phyloP scores from a whole-genome alignment of 129 eudicot species.

The Helichrysum umbraculigerum region DNA sequence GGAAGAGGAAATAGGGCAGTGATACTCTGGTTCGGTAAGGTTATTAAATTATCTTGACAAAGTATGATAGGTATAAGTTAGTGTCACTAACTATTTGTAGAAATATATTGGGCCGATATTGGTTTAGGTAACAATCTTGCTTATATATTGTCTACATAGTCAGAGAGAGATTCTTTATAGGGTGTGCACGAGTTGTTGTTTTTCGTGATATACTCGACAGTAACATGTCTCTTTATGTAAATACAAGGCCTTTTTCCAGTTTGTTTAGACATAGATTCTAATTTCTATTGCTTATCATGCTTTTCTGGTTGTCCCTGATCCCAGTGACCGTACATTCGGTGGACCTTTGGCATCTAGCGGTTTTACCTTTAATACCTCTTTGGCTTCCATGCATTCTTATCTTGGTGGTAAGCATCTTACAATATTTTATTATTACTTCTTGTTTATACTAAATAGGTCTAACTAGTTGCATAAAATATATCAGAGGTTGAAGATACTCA shows the following conservation, averaged over 20 bases:
- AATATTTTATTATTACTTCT: neutral
- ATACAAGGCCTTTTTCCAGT: neutral
- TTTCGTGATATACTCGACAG: neutral
- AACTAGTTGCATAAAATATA: conserved; percentile 23
- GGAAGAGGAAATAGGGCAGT: neutral
- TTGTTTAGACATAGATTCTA: neutral
- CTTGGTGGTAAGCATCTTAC: conserved; percentile 73
- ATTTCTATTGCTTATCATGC: neutral
- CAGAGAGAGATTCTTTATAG: neutral
- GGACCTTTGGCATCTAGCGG: conserved; percentile 49
- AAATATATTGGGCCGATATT: neutral
- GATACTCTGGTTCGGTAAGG: neutral
- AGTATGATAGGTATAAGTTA: neutral
- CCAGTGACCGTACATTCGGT: conserved; percentile 48
- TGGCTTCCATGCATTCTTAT: conserved; percentile 87
- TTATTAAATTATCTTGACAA: conserved; percentile 6
- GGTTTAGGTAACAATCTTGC: too few species aligned
- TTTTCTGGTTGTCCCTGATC: conserved; percentile 21
- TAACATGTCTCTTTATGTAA: neutral
- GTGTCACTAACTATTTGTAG: conserved; percentile 8
- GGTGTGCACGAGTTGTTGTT: neutral
- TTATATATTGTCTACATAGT: neutral
- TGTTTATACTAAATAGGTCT: conserved; percentile 8
- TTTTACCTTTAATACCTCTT: conserved; percentile 59
- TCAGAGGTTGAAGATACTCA: conserved; percentile 92